phyloP scores from a whole-genome alignment of 768 basidiomycete genomes.

The Termitomyces bulborhizus region DNA sequence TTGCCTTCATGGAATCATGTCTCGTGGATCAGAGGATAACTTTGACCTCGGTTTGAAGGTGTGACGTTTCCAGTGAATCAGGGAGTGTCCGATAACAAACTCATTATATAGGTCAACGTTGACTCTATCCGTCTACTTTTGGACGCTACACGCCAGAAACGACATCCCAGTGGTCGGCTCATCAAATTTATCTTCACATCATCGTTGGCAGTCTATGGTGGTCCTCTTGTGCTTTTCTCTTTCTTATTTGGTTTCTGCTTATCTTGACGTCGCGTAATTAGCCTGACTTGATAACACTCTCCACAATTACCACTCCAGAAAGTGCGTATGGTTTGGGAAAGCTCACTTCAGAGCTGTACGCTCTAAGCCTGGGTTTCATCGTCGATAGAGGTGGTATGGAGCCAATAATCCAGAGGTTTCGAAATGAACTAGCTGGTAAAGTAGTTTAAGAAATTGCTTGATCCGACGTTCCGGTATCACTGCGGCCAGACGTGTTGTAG shows the following conservation, averaged over 20 bases:
- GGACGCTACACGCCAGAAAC: slow-evolving; percentile 26
- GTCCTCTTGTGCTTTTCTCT: slow-evolving; percentile 31
- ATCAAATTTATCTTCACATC: slow-evolving; percentile 57
- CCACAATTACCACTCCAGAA: slow-evolving; percentile 48
- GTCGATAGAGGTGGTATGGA: slow-evolving; percentile 42
- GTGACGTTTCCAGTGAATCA: neutral
- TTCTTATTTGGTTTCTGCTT: neutral
- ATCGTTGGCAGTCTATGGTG: slow-evolving; percentile 55
- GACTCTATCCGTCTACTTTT: slow-evolving; percentile 46
- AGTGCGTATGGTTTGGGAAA: slow-evolving; percentile 55
- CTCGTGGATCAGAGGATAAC: slow-evolving; percentile 52
- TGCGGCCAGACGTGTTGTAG: too few relatives aligned
- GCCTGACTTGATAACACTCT: slow-evolving; percentile 39
- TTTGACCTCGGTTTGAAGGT: slow-evolving; percentile 51
- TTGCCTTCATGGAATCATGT: slow-evolving; percentile 57
- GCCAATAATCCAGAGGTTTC: slow-evolving; percentile 24
- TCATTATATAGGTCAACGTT: slow-evolving; percentile 38
- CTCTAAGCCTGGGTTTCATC: slow-evolving; percentile 35
- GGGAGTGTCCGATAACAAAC: neutral
- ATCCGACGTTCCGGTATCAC: too few relatives aligned
- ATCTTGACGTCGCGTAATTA: slow-evolving; percentile 5
- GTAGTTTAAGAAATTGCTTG: neutral
- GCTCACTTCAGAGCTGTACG: slow-evolving; percentile 45
- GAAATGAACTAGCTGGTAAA: neutral
- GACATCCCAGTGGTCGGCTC: slow-evolving; percentile 15